These are phyloP conservation scores for Boletus pseudopeckii DNA, from an alignment of 768 basidiomycete species.

Conservation along the genomic window DNA sequence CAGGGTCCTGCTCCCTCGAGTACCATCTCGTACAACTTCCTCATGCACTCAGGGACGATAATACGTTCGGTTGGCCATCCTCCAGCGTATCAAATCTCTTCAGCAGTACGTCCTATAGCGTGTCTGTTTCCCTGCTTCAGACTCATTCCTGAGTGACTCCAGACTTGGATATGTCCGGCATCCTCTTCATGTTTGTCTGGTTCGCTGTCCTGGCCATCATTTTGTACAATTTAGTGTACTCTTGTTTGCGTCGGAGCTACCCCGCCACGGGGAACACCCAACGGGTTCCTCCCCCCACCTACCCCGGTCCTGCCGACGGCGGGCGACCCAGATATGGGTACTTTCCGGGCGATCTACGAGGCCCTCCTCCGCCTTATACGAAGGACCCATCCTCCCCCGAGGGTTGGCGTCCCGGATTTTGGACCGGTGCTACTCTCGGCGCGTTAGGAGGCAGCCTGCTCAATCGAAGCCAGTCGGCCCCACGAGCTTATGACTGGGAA, in stretches of 20 bases:
- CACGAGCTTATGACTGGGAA: constrained; percentile 58
- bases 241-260: constrained; percentile 43
- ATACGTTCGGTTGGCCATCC: constrained; percentile 8
- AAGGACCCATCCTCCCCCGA: constrained; percentile 30
- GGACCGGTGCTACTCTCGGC: constrained; percentile 77
- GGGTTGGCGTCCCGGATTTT: constrained; percentile 73
- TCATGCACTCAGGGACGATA: constrained; percentile 23
- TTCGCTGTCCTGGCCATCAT: constrained; percentile 48
- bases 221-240: constrained; percentile 54
- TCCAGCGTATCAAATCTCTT: constrained; percentile 17
- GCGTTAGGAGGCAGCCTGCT: constrained; percentile 60
- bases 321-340: constrained; percentile 36
- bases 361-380: constrained; percentile 58
- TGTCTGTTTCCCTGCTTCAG: not conserved
- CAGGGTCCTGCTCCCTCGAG: constrained; percentile 85
- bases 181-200: constrained; percentile 59
- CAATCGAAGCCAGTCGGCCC: constrained; percentile 37
- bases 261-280: constrained; percentile 32
- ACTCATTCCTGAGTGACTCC: constrained; percentile 1
- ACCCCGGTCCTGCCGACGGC: constrained; percentile 28
- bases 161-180: constrained; percentile 48
- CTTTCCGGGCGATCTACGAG: constrained; percentile 52
- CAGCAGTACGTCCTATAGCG: constrained; percentile 14
- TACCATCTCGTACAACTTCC: constrained; percentile 79
- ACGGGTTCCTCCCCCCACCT: constrained; percentile 22